Evolutionary conservation across 140 eudicot genomes (phyloP).

Genomic region (Bidens hawaiensis): DNA sequence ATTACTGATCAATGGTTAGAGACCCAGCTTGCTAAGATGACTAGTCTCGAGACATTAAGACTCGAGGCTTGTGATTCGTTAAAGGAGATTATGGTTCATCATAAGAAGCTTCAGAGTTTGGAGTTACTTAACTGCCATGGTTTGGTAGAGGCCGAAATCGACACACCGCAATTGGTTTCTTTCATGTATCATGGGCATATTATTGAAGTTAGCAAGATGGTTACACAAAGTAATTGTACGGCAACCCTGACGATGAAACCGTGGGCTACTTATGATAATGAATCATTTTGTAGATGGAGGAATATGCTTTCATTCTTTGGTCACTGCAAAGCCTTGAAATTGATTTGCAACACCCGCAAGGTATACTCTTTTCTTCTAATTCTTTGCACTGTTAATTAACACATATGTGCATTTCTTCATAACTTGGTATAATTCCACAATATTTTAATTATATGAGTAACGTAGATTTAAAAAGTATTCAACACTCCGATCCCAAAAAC

Average conservation of each 20-base stretch:
- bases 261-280: not conserved
- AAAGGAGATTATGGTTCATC: constrained; percentile 12
- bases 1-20: constrained; percentile 26
- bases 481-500: too few species aligned
- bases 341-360: constrained; percentile 15
- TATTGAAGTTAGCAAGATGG: constrained; percentile 13
- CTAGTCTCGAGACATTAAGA: constrained; percentile 22
- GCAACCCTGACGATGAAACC: constrained; percentile 16
- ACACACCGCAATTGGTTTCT: constrained; percentile 29
- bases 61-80: constrained; percentile 19
- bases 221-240: constrained; percentile 15
- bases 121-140: not conserved
- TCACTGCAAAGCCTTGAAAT: constrained; percentile 25
- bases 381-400: not conserved
- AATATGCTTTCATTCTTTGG: constrained; percentile 34
- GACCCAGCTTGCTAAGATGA: not conserved
- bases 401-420: not conserved
- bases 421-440: too few species aligned
- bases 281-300: constrained; percentile 16
- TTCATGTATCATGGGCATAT: constrained; percentile 27
- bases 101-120: constrained; percentile 18
- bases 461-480: too few species aligned
- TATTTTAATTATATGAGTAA: too few species aligned
- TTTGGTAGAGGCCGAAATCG: constrained; percentile 28
- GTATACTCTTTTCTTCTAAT: constrained; percentile 12